These are phyloP conservation scores for Tribonema minus DNA, from an alignment of 108 stramenopile species.

Conservation along the genomic window DNA sequence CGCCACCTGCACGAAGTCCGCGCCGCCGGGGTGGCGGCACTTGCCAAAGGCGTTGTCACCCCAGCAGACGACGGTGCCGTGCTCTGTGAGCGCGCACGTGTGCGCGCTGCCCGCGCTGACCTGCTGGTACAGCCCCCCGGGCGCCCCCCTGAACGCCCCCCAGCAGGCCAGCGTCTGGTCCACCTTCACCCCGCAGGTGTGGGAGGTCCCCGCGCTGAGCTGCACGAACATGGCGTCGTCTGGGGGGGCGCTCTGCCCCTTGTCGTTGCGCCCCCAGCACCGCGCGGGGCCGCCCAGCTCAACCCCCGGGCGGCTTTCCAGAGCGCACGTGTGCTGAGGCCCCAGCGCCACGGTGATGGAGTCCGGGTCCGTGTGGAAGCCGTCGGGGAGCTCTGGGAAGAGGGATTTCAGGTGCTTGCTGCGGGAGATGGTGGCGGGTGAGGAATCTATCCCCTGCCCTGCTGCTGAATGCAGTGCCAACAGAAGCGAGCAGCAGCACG, in stretches of 20 bases:
- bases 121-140: slow-evolving; percentile 28
- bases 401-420: background rate
- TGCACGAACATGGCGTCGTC: slow-evolving; percentile 10
- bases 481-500: too few relatives aligned
- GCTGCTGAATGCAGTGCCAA: too few relatives aligned
- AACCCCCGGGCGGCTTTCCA: slow-evolving; percentile 31
- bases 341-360: slow-evolving; percentile 38
- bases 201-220: slow-evolving; percentile 18
- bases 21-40: background rate
- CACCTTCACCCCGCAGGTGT: slow-evolving; percentile 32
- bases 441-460: too few relatives aligned
- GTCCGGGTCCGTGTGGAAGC: slow-evolving; percentile 31
- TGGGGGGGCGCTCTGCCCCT: slow-evolving; percentile 29
- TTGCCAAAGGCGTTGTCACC: slow-evolving; percentile 16
- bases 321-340: slow-evolving; percentile 35
- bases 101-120: slow-evolving; percentile 23
- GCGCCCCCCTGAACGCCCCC: slow-evolving; percentile 11
- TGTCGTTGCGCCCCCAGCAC: slow-evolving; percentile 39
- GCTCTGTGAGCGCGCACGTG: slow-evolving; percentile 8
- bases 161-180: slow-evolving; percentile 28
- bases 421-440: too few relatives aligned
- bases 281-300: slow-evolving; percentile 33
- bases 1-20: slow-evolving; percentile 20
- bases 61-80: slow-evolving; percentile 19
- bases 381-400: slow-evolving; percentile 26